Evolutionary conservation across 78 protist genomes (phyloP), one percentile per base, ranked within the genome.

Genomic region (Emiliania huxleyi): DNA sequence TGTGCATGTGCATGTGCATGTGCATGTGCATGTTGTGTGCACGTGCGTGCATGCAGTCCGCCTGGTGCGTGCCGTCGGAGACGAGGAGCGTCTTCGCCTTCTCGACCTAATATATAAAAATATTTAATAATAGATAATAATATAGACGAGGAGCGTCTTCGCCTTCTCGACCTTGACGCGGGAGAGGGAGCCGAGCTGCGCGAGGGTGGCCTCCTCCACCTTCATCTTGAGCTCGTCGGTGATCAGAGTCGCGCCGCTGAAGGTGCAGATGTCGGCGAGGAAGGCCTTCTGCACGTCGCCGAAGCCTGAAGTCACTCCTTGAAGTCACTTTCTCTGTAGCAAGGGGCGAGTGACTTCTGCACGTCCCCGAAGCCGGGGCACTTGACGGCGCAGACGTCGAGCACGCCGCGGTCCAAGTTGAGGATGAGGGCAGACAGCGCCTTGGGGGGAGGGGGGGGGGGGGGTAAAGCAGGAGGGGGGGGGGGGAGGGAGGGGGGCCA

Each of bases 311-410:
- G n/a, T n/a, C n/a, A n/a, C n/a, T n/a, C n/a, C n/a, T n/a, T n/a
- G n/a, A n/a, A n/a, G n/a, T n/a, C n/a, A n/a, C n/a, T n/a, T n/a
- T n/a, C n/a, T n/a, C n/a, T n/a, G n/a, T n/a, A n/a, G n/a, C n/a
- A n/a, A n/a, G n/a, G n/a, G n/a, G n/a, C n/a, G 84, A 49, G 44
- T 44, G 55, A 8, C 21, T 45, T 3, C 69, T 46, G 71, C 37
- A 90, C 85, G 69, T 46, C 91, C 29, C 92, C 94, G 40, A 92
- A 85, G 29, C 92, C 91, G 29, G 94, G 94, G 33, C 91, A 91
- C 71, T 87, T 87, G 91, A 83, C 29, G 26, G 87, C 90, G 38
- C 43, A 4, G 26, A 85, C 83, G 55, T 73, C 69, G 44, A 90
- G 38, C 37, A 90, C 92, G 83, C 92, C 92, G 29, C 69, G 62